These are phyloP conservation scores for Coelastrella sp. DNA, from an alignment of 139 green algal species.

Conservation along the genomic window DNA sequence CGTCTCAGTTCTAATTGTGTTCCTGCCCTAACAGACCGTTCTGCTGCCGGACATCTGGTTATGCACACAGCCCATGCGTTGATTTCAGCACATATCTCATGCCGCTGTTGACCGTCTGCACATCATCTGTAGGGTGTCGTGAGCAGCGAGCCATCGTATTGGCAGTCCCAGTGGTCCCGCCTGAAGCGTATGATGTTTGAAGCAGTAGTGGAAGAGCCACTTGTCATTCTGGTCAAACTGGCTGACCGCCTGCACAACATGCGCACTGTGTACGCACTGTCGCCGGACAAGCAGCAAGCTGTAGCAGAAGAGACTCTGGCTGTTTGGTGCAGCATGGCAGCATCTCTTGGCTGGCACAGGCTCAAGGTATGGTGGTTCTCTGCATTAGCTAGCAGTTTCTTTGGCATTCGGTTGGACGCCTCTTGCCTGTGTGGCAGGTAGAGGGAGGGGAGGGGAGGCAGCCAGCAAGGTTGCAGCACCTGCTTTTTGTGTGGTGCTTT, in stretches of 20 bases:
- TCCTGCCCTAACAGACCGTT: too few relatives aligned
- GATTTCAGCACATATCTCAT: background rate
- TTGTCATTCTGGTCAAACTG: conserved; percentile 96
- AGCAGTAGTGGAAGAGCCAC: conserved; percentile 72
- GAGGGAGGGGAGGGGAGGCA: too few relatives aligned
- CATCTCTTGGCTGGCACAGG: conserved; percentile 91
- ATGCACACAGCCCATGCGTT: too few relatives aligned
- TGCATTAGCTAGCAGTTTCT: too few relatives aligned
- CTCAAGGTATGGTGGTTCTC: conserved; percentile 77
- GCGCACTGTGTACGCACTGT: conserved; percentile 91
- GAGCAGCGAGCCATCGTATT: background rate
- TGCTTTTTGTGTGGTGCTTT: too few relatives aligned
- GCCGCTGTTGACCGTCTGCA: background rate
- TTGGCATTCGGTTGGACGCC: too few relatives aligned
- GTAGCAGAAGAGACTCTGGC: conserved; percentile 91
- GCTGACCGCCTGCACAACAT: conserved; percentile 98
- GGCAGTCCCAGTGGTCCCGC: conserved; percentile 27
- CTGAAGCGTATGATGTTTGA: conserved; percentile 52
- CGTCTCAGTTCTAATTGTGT: too few relatives aligned
- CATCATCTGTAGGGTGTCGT: conserved; percentile 23
- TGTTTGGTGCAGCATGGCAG: conserved; percentile 95
- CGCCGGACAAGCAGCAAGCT: conserved; percentile 76
- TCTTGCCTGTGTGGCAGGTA: too few relatives aligned
- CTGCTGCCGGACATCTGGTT: too few relatives aligned
- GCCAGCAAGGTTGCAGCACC: too few relatives aligned